Conservation (phyloP, 192 early-diverging fungal species). For the Umbelopsis sp. region DNA sequence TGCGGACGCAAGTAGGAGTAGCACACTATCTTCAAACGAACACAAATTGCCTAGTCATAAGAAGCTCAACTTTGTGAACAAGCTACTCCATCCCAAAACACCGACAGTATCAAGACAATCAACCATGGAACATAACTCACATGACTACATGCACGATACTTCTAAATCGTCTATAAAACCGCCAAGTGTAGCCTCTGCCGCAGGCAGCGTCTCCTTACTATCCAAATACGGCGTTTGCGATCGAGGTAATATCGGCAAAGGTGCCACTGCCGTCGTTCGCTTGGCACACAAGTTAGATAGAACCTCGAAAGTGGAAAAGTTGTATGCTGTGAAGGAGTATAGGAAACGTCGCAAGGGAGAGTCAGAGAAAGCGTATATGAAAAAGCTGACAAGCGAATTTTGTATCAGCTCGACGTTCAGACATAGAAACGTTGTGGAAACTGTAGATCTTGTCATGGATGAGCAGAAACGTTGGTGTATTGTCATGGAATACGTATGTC, state of each 20-base stretch:
- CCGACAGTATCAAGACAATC: conserved; percentile 1
- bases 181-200: neutral
- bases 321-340: conserved; percentile 94
- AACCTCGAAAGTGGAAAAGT: conserved; percentile 57
- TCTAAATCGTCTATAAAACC: neutral
- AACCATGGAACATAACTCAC: neutral
- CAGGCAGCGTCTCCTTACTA: neutral
- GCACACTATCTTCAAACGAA: neutral
- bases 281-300: conserved; percentile 78
- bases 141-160: neutral
- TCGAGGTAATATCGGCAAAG: conserved; percentile 80
- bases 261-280: conserved; percentile 91
- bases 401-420: conserved; percentile 92
- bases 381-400: conserved; percentile 94
- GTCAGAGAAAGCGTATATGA: conserved; percentile 92
- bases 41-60: neutral
- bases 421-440: conserved; percentile 90
- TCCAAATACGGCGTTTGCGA: conserved; percentile 48
- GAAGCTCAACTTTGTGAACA: conserved; percentile 12
- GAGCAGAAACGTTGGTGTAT: conserved; percentile 81
- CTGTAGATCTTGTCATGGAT: conserved; percentile 96
- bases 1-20: neutral
- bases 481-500: conserved; percentile 67
- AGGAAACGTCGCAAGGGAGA: conserved; percentile 76
- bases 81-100: neutral